Conservation (phyloP, 331 rosid genomes). For the Malus hybrid region DNA sequence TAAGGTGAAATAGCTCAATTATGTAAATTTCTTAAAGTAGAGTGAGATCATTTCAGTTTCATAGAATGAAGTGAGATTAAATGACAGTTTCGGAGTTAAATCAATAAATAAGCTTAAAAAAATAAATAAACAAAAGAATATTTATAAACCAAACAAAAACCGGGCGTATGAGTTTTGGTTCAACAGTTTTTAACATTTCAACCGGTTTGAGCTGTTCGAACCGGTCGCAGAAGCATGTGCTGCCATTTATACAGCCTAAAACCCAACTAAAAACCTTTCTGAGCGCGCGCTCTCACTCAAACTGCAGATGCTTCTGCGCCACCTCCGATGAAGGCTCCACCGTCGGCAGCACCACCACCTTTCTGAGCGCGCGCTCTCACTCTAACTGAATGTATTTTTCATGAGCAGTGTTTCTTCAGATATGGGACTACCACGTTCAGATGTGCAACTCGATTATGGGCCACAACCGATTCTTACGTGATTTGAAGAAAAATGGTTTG, state of each 20-base stretch:
- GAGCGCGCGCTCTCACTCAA: not conserved
- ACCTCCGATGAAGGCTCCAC: not conserved
- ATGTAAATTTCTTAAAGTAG: too few species aligned
- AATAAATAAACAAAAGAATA: too few species aligned
- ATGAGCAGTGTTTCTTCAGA: not conserved
- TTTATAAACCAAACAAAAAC: too few species aligned
- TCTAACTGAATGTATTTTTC: not conserved
- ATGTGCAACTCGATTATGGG: slow-evolving; percentile 35
- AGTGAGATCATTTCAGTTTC: too few species aligned
- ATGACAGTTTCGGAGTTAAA: too few species aligned
- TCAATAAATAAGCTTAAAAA: too few species aligned
- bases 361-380: too few species aligned
- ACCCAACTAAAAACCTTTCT: not conserved
- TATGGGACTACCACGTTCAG: not conserved
- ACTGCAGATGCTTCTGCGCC: not conserved
- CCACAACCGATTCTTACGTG: slow-evolving; percentile 39
- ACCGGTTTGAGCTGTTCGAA: too few species aligned
- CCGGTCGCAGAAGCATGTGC: not conserved
- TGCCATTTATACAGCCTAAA: not conserved
- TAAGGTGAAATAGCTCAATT: too few species aligned
- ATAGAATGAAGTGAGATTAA: too few species aligned
- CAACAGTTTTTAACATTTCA: too few species aligned
- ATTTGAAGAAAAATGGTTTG: not conserved
- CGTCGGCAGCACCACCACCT: not conserved
- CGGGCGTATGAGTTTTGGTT: too few species aligned